These are phyloP conservation scores for Metschnikowia koreensis DNA, from an alignment of 805 yeast species.

Conservation along the genomic window DNA sequence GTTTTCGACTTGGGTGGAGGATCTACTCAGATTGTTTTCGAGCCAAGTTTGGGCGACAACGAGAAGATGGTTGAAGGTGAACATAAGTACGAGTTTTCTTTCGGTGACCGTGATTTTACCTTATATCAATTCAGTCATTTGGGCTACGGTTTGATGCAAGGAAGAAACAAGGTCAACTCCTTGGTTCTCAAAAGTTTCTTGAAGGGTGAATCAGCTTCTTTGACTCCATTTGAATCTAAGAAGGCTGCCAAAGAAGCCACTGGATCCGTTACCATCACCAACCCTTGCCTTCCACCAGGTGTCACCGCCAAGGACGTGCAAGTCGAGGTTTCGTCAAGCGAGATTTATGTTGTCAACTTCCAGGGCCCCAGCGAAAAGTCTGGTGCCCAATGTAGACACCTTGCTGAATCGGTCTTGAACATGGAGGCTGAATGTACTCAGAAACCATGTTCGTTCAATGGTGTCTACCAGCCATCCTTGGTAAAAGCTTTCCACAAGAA, in stretches of 20 bases:
- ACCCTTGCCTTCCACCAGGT: constrained; percentile 91
- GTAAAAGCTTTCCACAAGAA: constrained; percentile 67
- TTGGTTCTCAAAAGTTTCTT: constrained; percentile 55
- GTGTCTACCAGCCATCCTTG: constrained; percentile 94
- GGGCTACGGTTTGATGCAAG: constrained; percentile 95
- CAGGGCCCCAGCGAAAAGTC: constrained; percentile 61
- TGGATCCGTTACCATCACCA: constrained; percentile 49
- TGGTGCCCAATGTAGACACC: constrained; percentile 79
- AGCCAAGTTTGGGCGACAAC: constrained; percentile 67
- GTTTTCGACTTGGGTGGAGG: constrained; percentile 99
- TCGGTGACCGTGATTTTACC: constrained; percentile 77
- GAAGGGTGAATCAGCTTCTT: constrained; percentile 22
- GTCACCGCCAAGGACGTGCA: constrained; percentile 54
- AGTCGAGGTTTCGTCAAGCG: constrained; percentile 51
- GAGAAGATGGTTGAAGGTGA: constrained; percentile 80
- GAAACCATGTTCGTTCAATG: constrained; percentile 93
- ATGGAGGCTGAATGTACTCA: constrained; percentile 74
- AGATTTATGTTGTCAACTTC: constrained; percentile 54
- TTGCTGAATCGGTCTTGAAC: constrained; percentile 80
- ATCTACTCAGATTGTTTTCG: constrained; percentile 97
- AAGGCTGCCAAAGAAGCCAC: constrained; percentile 37
- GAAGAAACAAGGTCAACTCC: constrained; percentile 76
- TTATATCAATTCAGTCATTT: constrained; percentile 93
- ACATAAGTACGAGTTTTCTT: constrained; percentile 74
- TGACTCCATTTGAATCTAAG: constrained; percentile 24